These are phyloP conservation scores for Sporisorium sorghi DNA, from an alignment of 1,284 basidiomycete species.

Conservation along the genomic window DNA sequence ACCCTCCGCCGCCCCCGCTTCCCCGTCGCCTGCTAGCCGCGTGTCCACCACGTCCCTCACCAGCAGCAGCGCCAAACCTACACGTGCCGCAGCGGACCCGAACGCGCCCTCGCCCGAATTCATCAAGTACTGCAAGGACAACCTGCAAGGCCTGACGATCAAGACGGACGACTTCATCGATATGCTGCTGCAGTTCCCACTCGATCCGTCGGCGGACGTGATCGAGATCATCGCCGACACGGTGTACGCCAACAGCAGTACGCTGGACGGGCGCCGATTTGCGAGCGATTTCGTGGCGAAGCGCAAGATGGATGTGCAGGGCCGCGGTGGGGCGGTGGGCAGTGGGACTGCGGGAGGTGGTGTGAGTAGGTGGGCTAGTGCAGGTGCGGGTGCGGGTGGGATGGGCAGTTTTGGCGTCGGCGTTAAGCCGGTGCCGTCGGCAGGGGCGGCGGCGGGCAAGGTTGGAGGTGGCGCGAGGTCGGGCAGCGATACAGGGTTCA, in stretches of 20 bases:
- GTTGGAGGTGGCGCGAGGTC: neutral
- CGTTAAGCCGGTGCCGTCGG: neutral
- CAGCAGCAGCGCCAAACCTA: neutral
- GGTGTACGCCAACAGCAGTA: slow-evolving; percentile 90
- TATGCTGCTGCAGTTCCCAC: slow-evolving; percentile 70
- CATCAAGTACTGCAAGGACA: slow-evolving; percentile 88
- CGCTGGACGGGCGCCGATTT: slow-evolving; percentile 92
- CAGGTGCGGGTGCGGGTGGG: neutral
- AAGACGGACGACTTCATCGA: slow-evolving; percentile 69
- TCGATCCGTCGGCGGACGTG: slow-evolving; percentile 67
- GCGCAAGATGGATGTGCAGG: slow-evolving; percentile 75
- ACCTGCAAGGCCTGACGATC: slow-evolving; percentile 83
- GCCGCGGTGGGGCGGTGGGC: neutral
- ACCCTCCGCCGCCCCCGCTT: slow-evolving; percentile 40
- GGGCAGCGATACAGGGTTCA: slow-evolving; percentile 37
- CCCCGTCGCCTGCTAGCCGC: slow-evolving; percentile 52
- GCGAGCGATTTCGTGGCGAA: slow-evolving; percentile 88
- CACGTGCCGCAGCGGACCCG: slow-evolving; percentile 68
- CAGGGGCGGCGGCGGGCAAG: neutral
- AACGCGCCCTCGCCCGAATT: slow-evolving; percentile 88
- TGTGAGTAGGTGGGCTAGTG: slow-evolving; percentile 15
- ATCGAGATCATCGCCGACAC: slow-evolving; percentile 68
- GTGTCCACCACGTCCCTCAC: slow-evolving; percentile 21
- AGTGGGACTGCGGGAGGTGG: neutral
- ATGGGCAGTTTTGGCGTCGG: slow-evolving; percentile 23